Evolutionary conservation across 169 alveolate species (phyloP).

Genomic region (Eimeria falciformis): DNA sequence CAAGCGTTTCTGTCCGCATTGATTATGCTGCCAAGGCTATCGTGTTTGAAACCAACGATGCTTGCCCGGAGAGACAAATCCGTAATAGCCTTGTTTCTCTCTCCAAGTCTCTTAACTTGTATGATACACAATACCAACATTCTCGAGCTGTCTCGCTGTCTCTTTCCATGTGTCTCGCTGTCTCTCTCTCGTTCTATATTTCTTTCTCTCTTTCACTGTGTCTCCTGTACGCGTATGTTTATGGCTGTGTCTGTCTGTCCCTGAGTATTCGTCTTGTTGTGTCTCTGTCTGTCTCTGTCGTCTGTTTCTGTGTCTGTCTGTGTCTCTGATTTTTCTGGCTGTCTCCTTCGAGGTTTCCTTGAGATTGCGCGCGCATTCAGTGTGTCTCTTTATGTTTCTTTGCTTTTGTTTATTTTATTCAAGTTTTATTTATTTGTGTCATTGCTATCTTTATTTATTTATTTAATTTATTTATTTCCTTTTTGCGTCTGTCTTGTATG

Average conservation of each 20-base stretch:
- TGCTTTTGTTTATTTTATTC: background rate
- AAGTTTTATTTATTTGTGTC: no score
- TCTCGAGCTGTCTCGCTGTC: background rate
- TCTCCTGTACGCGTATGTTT: background rate
- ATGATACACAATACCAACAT: background rate
- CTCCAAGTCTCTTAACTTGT: background rate
- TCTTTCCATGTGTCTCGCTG: background rate
- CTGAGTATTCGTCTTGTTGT: background rate
- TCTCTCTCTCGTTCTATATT: background rate
- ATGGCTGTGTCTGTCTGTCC: background rate
- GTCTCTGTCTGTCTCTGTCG: background rate
- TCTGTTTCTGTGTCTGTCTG: no score
- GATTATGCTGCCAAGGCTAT: background rate
- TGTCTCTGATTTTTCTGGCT: no score
- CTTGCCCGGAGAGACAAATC: background rate
- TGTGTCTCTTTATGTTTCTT: no score
- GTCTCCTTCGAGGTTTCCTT: no score
- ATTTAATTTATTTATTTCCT: background rate
- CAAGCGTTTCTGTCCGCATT: background rate
- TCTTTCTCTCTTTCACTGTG: background rate
- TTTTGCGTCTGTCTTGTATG: background rate
- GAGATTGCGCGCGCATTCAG: no score
- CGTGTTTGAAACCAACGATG: background rate
- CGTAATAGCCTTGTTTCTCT: background rate
- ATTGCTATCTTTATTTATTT: background rate